Base-by-base conservation (phyloP, 352 stramenopile genomes). In the Elongisporangium senticosum region DNA sequence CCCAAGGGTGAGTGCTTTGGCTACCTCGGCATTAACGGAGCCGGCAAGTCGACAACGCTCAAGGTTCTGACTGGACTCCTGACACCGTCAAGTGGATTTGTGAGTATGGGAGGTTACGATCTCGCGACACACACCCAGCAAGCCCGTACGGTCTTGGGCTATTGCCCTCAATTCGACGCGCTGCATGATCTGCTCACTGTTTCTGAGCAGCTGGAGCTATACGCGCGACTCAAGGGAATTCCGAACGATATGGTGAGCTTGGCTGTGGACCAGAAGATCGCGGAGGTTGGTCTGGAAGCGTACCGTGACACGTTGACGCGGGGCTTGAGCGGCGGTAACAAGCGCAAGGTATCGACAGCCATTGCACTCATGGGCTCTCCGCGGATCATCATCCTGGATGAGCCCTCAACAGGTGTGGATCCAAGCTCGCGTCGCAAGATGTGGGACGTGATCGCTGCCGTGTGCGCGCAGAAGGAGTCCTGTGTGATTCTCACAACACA, bases 171-270 rank as follows among this genome's bases (percentile, higher is more conserved):
- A 67, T 96, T 97, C 53, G 95, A 99, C 64, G 83, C 91, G 13
- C 70, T 99, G 14, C 94, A 98, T 59, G 88, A 96, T 33, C 63
- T 97, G 33, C 72, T 99, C n/a, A 98, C 91, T 5, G 96, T 96
- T 4, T 64, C 81, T 28, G 91, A 98, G 61, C 83, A 98, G 49
- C 68, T 98, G 13, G 76, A 83, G 55, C 75, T 98, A 24, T 98
- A 96, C 64, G 89, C 88, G 0, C 65, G 73, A 0, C 70, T 98
- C n/a, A 97, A 97, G 62, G 89, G 89, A 2, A 68, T 96, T 13
- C 51, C 75, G 0, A 33, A 40, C 2, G 58, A 61, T 2, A 50
- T 71, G 19, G 64, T 94, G 2, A n/a, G 61, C 0, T 22, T 61
- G 0, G 77, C 74, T 4, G 77, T 93, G 6, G 64, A 79, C 51